Conservation (phyloP, 331 rosid species). For the Dryas integrifolia region DNA sequence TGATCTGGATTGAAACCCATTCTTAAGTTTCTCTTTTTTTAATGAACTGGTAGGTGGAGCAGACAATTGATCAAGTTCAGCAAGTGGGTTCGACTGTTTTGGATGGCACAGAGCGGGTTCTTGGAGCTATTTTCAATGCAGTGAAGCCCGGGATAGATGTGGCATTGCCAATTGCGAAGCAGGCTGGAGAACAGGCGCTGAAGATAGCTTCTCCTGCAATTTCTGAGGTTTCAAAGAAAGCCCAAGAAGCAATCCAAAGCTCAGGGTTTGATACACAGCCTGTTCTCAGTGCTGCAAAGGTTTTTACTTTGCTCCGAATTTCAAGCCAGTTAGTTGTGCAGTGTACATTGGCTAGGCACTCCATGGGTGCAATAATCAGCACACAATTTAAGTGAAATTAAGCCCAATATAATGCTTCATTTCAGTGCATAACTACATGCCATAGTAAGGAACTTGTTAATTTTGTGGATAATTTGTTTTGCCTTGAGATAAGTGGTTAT, state of each 20-base stretch:
- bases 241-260: slow-evolving; percentile 70
- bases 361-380: slow-evolving; percentile 2
- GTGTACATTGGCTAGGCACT: not conserved
- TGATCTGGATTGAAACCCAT: slow-evolving; percentile 18
- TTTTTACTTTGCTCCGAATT: slow-evolving; percentile 18
- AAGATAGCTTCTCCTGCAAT: slow-evolving; percentile 74
- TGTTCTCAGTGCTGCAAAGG: slow-evolving; percentile 72
- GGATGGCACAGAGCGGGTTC: slow-evolving; percentile 40
- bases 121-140: slow-evolving; percentile 47
- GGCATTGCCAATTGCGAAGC: slow-evolving; percentile 64
- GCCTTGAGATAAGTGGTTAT: not conserved
- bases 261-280: slow-evolving; percentile 70
- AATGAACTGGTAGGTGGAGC: slow-evolving; percentile 58
- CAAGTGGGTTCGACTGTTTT: slow-evolving; percentile 58
- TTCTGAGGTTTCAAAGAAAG: slow-evolving; percentile 75
- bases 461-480: not conserved
- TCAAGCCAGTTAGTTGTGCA: not conserved
- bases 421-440: not conserved
- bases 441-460: not conserved
- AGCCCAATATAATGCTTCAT: not conserved
- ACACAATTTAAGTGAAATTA: not conserved
- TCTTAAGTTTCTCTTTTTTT: slow-evolving; percentile 3
- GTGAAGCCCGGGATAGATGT: slow-evolving; percentile 70
- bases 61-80: slow-evolving; percentile 73
- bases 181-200: slow-evolving; percentile 76